phyloP scores from a whole-genome alignment of 257 asterid species.

The Handroanthus guayacan region DNA sequence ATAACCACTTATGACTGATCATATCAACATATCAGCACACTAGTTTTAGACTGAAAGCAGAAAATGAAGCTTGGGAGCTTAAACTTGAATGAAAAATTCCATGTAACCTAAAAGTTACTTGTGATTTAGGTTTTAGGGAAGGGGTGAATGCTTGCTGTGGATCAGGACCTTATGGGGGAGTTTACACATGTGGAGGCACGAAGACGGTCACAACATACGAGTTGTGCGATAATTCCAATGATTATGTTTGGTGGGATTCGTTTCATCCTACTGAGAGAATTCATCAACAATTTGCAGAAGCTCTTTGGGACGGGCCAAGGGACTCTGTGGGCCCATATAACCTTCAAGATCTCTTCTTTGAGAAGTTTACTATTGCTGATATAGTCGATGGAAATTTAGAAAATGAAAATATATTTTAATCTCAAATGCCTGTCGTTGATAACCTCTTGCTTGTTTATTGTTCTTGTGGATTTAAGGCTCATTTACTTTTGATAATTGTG shows the following conservation, averaged over 20 bases:
- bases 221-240: slow-evolving; percentile 48
- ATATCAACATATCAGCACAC: too few relatives aligned
- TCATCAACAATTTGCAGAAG: slow-evolving; percentile 46
- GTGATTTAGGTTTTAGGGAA: slow-evolving; percentile 50
- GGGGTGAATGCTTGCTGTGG: slow-evolving; percentile 67
- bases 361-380: slow-evolving; percentile 25
- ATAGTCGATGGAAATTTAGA: slow-evolving; percentile 20
- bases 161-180: slow-evolving; percentile 56
- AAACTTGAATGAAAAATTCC: background rate
- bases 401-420: background rate
- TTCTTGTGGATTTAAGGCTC: background rate
- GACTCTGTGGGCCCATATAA: slow-evolving; percentile 29
- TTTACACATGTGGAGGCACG: slow-evolving; percentile 58
- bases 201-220: slow-evolving; percentile 46
- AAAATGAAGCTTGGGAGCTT: too few relatives aligned
- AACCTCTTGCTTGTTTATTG: background rate
- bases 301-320: slow-evolving; percentile 43
- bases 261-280: slow-evolving; percentile 58
- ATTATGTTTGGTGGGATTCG: slow-evolving; percentile 60
- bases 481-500: too few relatives aligned
- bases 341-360: slow-evolving; percentile 40
- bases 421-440: background rate
- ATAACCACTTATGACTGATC: too few relatives aligned
- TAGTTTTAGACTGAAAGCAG: too few relatives aligned
- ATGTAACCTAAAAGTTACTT: background rate